Evolutionary conservation across 306 rosid species (phyloP).

Genomic region (Elaeagnus macrophylla): DNA sequence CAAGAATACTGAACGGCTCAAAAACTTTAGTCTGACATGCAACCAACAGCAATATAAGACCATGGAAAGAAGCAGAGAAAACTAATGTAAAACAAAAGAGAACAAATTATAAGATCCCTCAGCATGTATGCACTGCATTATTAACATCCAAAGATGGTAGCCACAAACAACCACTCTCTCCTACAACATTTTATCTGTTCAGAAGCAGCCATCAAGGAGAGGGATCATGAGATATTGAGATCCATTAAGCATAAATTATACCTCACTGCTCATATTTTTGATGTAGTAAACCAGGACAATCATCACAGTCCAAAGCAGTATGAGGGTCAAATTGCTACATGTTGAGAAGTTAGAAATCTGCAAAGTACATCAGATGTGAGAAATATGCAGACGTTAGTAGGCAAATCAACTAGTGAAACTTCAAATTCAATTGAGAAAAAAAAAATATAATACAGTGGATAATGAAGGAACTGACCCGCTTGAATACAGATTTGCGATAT

Average conservation of each 20-base stretch:
- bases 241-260: conserved; percentile 21
- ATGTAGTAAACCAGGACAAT: conserved; percentile 80
- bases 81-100: background rate
- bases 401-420: background rate
- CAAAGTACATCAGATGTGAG: conserved; percentile 12
- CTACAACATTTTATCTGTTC: no score
- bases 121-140: no score
- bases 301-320: conserved; percentile 86
- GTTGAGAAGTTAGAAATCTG: conserved; percentile 90
- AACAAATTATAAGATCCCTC: no score
- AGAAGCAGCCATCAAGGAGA: no score
- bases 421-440: background rate
- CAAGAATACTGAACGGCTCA: conserved; percentile 85
- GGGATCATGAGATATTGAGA: no score
- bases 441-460: background rate
- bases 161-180: no score
- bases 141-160: no score
- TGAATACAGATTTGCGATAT: conserved; percentile 76
- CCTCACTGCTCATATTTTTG: conserved; percentile 79
- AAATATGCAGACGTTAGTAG: conserved; percentile 2
- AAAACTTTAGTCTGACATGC: conserved; percentile 59
- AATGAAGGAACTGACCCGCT: conserved; percentile 46
- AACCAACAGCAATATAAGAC: conserved; percentile 7
- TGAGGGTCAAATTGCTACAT: conserved; percentile 59
- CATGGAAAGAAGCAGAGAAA: background rate